A percentile compares a stretch with the other conserved stretches of the same genome.
Conservation (phyloP, 169 alveolate genomes). For the Plasmodium inui region DNA sequence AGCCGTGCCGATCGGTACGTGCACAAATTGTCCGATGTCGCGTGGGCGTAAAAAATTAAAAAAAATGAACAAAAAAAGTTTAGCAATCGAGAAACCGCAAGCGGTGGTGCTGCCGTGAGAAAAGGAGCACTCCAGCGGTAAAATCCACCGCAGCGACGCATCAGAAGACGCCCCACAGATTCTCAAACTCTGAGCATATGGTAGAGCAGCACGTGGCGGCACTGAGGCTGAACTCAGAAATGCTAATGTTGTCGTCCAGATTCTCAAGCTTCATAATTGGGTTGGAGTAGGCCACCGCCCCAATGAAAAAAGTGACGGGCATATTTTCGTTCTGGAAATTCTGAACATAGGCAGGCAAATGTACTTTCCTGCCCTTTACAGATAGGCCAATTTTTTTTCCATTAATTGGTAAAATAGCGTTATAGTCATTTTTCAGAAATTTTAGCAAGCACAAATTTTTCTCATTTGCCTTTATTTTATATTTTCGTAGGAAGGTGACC, state of each 20-base stretch:
- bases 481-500: slow-evolving; percentile 86
- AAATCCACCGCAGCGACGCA: not conserved
- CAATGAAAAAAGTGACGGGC: slow-evolving; percentile 88
- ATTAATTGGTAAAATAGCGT: slow-evolving; percentile 86
- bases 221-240: slow-evolving; percentile 88
- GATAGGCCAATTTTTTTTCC: slow-evolving; percentile 88
- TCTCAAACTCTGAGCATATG: slow-evolving; percentile 86
- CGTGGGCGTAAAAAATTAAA: not conserved
- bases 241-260: slow-evolving; percentile 86
- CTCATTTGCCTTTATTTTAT: slow-evolving; percentile 86
- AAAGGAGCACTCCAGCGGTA: not conserved
- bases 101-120: not conserved
- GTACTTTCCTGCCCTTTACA: slow-evolving; percentile 82
- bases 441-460: slow-evolving; percentile 83
- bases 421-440: slow-evolving; percentile 87
- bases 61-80: not conserved
- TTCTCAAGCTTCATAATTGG: slow-evolving; percentile 83
- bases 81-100: not conserved
- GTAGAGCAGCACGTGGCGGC: slow-evolving; percentile 92
- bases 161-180: slow-evolving; percentile 78
- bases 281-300: slow-evolving; percentile 90
- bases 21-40: not conserved
- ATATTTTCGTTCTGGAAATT: slow-evolving; percentile 76
- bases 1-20: not conserved
- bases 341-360: slow-evolving; percentile 79